A percentile compares a stretch with the other conserved stretches of the same genome.
These are phyloP conservation scores for Penicillium sp. DNA, from an alignment of 2,329 filamentous ascomycete genomes.

Conservation along the genomic window DNA sequence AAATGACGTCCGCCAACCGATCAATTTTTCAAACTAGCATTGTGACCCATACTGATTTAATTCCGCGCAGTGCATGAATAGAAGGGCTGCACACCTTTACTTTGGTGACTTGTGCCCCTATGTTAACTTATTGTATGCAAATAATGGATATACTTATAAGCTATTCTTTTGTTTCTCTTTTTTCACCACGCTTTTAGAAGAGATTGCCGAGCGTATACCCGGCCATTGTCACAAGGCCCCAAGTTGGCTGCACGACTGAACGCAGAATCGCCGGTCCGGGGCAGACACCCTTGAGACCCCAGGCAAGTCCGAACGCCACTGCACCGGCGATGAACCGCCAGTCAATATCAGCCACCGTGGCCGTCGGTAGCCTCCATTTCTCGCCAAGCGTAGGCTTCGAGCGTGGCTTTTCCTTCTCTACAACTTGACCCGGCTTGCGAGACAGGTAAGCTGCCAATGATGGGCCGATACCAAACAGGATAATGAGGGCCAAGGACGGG, in stretches of 20 bases:
- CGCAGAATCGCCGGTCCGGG: conserved; percentile 53
- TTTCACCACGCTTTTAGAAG: conserved; percentile 18
- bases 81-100: no score
- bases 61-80: conserved; percentile 3
- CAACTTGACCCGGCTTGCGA: conserved; percentile 28
- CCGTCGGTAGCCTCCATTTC: conserved; percentile 45
- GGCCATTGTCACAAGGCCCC: conserved; percentile 48
- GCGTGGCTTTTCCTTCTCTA: conserved; percentile 22
- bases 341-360: conserved; percentile 49
- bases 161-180: background rate
- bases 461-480: conserved; percentile 51
- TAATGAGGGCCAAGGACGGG: conserved; percentile 50
- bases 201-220: conserved; percentile 48
- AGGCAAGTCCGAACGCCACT: conserved; percentile 50
- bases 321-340: conserved; percentile 50
- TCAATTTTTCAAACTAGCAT: no score
- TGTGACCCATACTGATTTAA: conserved; percentile 1
- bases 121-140: conserved; percentile 2
- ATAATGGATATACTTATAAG: conserved; percentile 6
- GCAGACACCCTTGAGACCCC: conserved; percentile 53
- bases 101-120: background rate
- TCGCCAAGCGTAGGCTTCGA: conserved; percentile 43
- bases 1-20: no score
- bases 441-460: conserved; percentile 40
- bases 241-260: conserved; percentile 46